Percentiles rank a stretch among this genome's conserved stretches.
These are phyloP conservation scores for Botrytis squamosa DNA, from an alignment of 2,329 filamentous ascomycete species.

Conservation along the genomic window DNA sequence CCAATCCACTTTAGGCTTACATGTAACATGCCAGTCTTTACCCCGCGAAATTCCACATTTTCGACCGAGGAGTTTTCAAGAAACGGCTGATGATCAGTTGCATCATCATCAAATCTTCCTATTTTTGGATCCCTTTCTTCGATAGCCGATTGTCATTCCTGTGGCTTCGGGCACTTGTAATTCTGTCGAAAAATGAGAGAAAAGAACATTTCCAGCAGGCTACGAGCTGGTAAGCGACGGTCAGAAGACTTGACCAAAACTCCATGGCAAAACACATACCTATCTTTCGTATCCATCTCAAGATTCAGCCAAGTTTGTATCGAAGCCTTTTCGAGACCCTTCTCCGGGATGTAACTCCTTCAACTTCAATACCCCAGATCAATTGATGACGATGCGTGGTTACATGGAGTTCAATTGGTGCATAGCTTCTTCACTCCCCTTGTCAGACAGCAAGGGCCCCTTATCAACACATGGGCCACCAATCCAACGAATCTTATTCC, in stretches of 20 bases:
- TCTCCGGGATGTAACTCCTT: background rate
- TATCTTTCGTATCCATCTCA: background rate
- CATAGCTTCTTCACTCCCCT: background rate
- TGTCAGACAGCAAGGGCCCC: background rate
- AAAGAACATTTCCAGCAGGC: too few relatives aligned
- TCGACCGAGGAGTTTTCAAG: slow-evolving; percentile 8
- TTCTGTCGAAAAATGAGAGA: background rate
- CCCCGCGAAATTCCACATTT: slow-evolving; percentile 10
- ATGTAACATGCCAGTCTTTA: slow-evolving; percentile 6
- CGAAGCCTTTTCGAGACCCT: background rate
- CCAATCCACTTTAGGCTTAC: background rate
- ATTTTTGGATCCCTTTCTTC: background rate
- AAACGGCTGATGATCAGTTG: background rate
- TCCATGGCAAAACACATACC: background rate
- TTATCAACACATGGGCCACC: background rate
- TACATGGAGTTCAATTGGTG: background rate
- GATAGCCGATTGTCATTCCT: background rate
- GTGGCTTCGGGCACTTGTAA: background rate
- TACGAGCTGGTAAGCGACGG: background rate
- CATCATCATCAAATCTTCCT: background rate
- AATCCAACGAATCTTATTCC: background rate
- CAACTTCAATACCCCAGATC: background rate
- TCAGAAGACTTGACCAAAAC: background rate
- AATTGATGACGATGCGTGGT: background rate
- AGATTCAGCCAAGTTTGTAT: background rate